Conservation (phyloP, 2,329 filamentous ascomycete species). For the Pezicula carpinea region DNA sequence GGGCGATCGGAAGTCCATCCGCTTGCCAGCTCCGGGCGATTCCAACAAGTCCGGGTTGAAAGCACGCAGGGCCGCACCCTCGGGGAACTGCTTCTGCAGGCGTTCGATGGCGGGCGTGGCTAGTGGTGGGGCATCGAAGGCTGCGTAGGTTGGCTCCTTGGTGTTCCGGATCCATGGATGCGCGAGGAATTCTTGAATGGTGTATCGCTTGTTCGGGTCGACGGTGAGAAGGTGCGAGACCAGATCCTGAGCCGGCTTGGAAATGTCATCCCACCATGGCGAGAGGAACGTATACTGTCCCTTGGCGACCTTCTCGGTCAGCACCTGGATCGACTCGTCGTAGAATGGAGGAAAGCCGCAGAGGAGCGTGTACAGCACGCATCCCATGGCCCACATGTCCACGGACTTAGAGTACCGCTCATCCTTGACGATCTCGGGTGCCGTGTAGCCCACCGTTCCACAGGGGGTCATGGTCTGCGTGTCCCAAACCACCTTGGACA, state of each 20-base stretch:
- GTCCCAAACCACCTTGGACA: conserved; percentile 98
- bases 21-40: conserved; percentile 56
- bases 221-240: conserved; percentile 92
- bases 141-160: conserved; percentile 62
- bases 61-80: conserved; percentile 36
- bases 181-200: conserved; percentile 86
- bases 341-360: conserved; percentile 99
- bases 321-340: conserved; percentile 93
- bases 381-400: conserved; percentile 98
- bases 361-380: conserved; percentile 92
- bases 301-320: conserved; percentile 95
- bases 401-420: conserved; percentile 98
- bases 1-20: conserved; percentile 90
- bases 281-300: conserved; percentile 97
- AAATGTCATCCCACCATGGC: conserved; percentile 99
- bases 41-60: conserved; percentile 54
- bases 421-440: conserved; percentile 97
- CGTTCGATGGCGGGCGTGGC: conserved; percentile 54
- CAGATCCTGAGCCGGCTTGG: conserved; percentile 87
- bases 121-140: conserved; percentile 65
- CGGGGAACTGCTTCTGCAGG: conserved; percentile 22
- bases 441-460: conserved; percentile 95
- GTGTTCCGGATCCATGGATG: conserved; percentile 87
- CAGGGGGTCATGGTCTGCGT: conserved; percentile 99
- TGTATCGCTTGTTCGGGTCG: conserved; percentile 91